A percentile compares a stretch with the other conserved stretches of the same genome.
Evolutionary conservation across 2,329 filamentous ascomycete genomes (phyloP).

Genomic region (Penicillium sp.): DNA sequence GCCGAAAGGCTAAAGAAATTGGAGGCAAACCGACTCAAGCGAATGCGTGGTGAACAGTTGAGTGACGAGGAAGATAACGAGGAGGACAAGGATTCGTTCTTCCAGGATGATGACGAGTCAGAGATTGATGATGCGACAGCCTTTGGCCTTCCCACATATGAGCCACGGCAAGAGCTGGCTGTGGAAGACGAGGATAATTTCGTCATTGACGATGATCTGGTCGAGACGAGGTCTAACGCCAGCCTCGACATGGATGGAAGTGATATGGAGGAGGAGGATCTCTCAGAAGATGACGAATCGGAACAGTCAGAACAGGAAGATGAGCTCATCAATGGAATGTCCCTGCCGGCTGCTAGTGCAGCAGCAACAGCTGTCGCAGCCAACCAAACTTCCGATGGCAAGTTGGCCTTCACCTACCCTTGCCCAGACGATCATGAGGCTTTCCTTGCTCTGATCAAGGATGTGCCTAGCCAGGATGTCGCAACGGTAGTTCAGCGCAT

Average conservation of each 20-base stretch:
- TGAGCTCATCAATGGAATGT: slow-evolving; percentile 70
- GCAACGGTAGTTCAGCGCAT: slow-evolving; percentile 85
- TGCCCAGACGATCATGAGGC: slow-evolving; percentile 79
- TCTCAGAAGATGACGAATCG: slow-evolving; percentile 47
- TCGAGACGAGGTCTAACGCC: slow-evolving; percentile 72
- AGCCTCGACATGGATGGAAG: slow-evolving; percentile 44
- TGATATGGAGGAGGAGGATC: slow-evolving; percentile 56
- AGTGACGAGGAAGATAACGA: slow-evolving; percentile 59
- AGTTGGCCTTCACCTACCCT: slow-evolving; percentile 76
- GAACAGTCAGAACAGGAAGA: slow-evolving; percentile 56
- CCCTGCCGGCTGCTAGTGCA: slow-evolving; percentile 39
- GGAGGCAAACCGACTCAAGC: slow-evolving; percentile 75
- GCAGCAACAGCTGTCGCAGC: slow-evolving; percentile 42
- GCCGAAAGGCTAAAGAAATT: slow-evolving; percentile 73
- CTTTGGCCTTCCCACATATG: slow-evolving; percentile 58
- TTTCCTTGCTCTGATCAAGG: slow-evolving; percentile 64
- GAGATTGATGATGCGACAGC: slow-evolving; percentile 58
- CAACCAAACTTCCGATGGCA: slow-evolving; percentile 45
- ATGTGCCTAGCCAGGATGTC: slow-evolving; percentile 63
- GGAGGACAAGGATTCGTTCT: slow-evolving; percentile 34
- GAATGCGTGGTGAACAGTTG: slow-evolving; percentile 83
- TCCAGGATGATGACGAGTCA: slow-evolving; percentile 35
- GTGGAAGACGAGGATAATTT: slow-evolving; percentile 96
- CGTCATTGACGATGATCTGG: slow-evolving; percentile 80
- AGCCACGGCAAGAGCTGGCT: slow-evolving; percentile 53